Conservation (phyloP, 1,284 basidiomycete genomes). For the Trichosporon faecale region DNA sequence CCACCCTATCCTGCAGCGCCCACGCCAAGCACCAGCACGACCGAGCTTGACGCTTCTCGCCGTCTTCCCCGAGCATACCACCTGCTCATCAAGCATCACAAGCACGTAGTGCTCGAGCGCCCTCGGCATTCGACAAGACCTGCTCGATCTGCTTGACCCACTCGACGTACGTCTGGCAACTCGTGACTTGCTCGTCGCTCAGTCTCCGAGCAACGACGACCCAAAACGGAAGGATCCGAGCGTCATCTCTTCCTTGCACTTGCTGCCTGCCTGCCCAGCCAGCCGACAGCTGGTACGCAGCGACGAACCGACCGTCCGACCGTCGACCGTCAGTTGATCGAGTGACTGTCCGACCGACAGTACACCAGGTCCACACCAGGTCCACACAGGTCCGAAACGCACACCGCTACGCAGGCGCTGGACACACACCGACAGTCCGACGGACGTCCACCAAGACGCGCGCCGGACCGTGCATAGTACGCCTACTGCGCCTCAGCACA, state of each 20-base stretch:
- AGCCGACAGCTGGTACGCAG: not conserved
- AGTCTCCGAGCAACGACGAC: not conserved
- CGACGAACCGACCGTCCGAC: not conserved
- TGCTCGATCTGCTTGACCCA: too few relatives aligned
- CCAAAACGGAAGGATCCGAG: not conserved
- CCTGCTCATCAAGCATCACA: too few relatives aligned
- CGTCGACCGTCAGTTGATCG: too few relatives aligned
- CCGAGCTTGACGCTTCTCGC: not conserved
- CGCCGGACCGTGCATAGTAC: not conserved
- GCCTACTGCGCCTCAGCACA: not conserved
- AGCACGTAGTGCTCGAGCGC: not conserved
- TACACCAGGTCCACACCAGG: too few relatives aligned
- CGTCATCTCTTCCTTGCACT: not conserved
- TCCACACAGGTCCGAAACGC: not conserved
- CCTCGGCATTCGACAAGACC: not conserved
- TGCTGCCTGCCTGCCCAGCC: not conserved
- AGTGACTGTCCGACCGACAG: not conserved
- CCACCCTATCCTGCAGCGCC: not conserved
- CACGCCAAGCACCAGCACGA: not conserved
- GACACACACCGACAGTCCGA: not conserved
- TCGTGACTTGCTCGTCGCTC: not conserved
- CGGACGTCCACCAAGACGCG: not conserved
- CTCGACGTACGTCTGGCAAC: not conserved
- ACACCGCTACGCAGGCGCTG: not conserved
- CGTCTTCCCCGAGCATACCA: too few relatives aligned